Evolutionary conservation across 1,284 basidiomycete species (phyloP).

Genomic region (Anthracocystis setariae): DNA sequence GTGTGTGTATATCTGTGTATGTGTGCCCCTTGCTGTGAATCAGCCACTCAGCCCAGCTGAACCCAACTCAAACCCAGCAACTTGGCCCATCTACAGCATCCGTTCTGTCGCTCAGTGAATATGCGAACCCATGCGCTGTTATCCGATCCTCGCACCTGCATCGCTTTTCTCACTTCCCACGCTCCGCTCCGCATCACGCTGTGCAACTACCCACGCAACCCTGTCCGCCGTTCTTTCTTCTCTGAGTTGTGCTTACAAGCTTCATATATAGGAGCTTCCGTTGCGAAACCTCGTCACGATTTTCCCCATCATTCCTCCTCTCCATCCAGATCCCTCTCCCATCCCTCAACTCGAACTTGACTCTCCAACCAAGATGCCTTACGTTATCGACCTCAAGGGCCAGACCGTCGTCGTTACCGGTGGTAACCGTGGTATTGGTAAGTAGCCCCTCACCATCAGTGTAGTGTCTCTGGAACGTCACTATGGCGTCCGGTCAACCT

Average conservation of each 20-base stretch:
- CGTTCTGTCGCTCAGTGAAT: too few relatives aligned
- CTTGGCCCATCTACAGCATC: neutral
- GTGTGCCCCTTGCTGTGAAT: too few relatives aligned
- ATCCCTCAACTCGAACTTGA: neutral
- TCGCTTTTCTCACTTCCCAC: slow-evolving; percentile 3
- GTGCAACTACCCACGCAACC: too few relatives aligned
- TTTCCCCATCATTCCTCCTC: neutral
- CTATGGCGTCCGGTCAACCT: neutral
- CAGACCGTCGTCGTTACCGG: slow-evolving; percentile 72
- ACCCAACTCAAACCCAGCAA: too few relatives aligned
- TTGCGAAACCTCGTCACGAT: neutral
- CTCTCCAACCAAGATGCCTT: slow-evolving; percentile 35
- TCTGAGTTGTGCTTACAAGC: neutral
- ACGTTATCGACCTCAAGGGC: slow-evolving; percentile 51
- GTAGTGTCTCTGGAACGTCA: slow-evolving; percentile 2
- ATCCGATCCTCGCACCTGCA: slow-evolving; percentile 10
- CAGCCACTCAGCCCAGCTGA: neutral
- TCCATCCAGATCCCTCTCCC: neutral
- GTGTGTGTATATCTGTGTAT: too few relatives aligned
- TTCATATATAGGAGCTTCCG: neutral
- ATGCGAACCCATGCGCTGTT: neutral
- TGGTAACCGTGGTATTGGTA: slow-evolving; percentile 66
- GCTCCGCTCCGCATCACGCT: neutral
- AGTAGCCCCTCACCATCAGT: slow-evolving; percentile 13
- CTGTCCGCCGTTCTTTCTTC: too few relatives aligned